Conservation (phyloP, 2,329 filamentous ascomycete species). For the Aspergillus udagawae region DNA sequence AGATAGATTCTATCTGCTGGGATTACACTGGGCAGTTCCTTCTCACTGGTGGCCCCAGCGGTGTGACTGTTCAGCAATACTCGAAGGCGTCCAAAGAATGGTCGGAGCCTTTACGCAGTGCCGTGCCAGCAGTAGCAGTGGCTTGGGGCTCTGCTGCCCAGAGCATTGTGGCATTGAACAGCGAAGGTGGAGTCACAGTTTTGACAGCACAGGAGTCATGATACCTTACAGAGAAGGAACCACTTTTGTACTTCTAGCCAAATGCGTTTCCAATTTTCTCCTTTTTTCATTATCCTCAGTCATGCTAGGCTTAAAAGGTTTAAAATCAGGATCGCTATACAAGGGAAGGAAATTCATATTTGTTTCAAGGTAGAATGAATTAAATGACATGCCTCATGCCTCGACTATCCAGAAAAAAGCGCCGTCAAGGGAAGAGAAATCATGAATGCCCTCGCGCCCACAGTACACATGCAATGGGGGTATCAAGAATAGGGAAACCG, state of each 20-base stretch:
- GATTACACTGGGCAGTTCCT: conserved; percentile 95
- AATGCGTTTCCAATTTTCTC: conserved; percentile 3
- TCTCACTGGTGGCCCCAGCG: conserved; percentile 72
- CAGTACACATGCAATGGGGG: conserved; percentile 5
- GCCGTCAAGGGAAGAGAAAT: background rate
- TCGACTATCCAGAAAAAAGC: background rate
- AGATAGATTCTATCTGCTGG: conserved; percentile 76
- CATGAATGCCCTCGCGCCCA: conserved; percentile 1
- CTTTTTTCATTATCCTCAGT: background rate
- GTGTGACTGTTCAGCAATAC: conserved; percentile 85
- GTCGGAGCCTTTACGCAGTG: conserved; percentile 78
- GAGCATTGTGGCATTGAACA: conserved; percentile 69
- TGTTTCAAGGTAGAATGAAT: background rate
- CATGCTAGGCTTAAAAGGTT: background rate
- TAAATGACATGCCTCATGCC: background rate
- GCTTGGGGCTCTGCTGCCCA: conserved; percentile 74
- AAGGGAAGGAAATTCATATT: background rate
- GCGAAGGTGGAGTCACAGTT: conserved; percentile 70
- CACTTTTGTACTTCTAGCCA: conserved; percentile 21
- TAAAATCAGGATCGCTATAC: background rate
- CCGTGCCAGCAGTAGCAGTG: conserved; percentile 67
- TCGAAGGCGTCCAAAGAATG: conserved; percentile 81
- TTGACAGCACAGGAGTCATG: conserved; percentile 54
- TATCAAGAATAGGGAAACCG: conserved; percentile 8
- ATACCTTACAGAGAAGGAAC: conserved; percentile 14